These are phyloP conservation scores for Metschnikowia kunwiensis DNA, from an alignment of 805 yeast genomes.

Conservation along the genomic window DNA sequence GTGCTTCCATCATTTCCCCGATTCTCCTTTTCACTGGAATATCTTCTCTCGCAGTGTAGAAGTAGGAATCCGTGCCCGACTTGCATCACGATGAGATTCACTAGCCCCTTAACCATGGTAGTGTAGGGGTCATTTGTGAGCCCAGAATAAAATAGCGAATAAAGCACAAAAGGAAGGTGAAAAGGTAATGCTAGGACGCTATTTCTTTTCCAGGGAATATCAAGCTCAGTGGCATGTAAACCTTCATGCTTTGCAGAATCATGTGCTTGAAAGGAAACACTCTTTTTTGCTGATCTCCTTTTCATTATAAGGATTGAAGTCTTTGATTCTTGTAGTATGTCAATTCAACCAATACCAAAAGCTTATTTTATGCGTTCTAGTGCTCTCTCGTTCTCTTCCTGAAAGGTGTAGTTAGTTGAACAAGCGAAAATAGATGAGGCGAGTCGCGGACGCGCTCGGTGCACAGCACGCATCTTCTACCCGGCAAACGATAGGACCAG, in stretches of 20 bases:
- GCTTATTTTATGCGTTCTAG: too few species aligned
- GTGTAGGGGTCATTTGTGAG: slow-evolving; percentile 24
- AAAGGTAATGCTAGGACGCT: slow-evolving; percentile 25
- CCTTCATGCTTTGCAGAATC: slow-evolving; percentile 7
- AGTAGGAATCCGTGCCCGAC: slow-evolving; percentile 20
- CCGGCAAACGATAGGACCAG: too few species aligned
- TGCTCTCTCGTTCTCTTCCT: too few species aligned
- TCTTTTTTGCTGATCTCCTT: slow-evolving; percentile 13
- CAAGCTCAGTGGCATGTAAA: slow-evolving; percentile 1
- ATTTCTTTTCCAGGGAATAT: slow-evolving; percentile 9
- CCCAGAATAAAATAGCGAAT: slow-evolving; percentile 31
- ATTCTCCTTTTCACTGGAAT: neutral
- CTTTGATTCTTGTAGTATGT: too few species aligned
- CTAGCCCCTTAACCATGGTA: slow-evolving; percentile 26
- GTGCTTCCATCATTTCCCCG: slow-evolving; percentile 8
- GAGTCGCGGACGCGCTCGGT: too few species aligned
- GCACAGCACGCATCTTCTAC: too few species aligned
- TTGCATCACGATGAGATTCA: slow-evolving; percentile 24
- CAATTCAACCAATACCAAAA: too few species aligned
- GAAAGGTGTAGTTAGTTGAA: too few species aligned
- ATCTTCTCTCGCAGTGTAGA: neutral
- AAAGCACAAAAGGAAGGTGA: slow-evolving; percentile 27
- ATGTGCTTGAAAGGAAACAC: slow-evolving; percentile 16
- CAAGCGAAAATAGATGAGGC: too few species aligned
- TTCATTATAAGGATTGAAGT: slow-evolving; percentile 10